phyloP scores from a whole-genome alignment of 768 basidiomycete species.

The Naganishia onofrii region DNA sequence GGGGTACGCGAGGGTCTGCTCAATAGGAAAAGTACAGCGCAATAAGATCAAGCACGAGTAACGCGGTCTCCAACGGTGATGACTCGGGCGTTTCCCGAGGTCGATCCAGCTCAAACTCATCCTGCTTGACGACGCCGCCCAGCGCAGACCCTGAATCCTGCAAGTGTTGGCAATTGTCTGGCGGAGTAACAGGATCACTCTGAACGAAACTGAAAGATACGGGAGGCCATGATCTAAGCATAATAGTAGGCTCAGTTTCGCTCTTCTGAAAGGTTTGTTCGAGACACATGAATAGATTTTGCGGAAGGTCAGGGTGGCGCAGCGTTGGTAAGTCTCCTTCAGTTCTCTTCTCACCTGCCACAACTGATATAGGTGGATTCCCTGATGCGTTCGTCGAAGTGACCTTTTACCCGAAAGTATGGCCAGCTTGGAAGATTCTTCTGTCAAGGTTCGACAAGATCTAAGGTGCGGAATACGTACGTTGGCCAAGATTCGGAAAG shows the following conservation, averaged over 20 bases:
- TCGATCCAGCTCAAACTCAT: neutral
- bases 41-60: neutral
- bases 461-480: conserved; percentile 2
- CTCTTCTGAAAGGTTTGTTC: neutral
- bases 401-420: too few relatives aligned
- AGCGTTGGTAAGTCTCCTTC: neutral
- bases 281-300: neutral
- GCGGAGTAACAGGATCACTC: too few relatives aligned
- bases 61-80: neutral
- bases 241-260: neutral
- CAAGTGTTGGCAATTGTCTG: too few relatives aligned
- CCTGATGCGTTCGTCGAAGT: neutral
- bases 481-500: neutral
- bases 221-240: neutral
- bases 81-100: neutral
- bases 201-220: neutral
- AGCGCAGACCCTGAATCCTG: too few relatives aligned
- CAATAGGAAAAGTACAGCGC: neutral
- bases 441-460: neutral
- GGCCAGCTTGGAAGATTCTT: neutral
- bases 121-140: neutral
- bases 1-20: neutral
- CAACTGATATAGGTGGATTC: neutral
- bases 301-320: neutral
- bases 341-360: neutral